phyloP scores from a whole-genome alignment of 2,329 filamentous ascomycete genomes.

The Aureobasidium sp. region DNA sequence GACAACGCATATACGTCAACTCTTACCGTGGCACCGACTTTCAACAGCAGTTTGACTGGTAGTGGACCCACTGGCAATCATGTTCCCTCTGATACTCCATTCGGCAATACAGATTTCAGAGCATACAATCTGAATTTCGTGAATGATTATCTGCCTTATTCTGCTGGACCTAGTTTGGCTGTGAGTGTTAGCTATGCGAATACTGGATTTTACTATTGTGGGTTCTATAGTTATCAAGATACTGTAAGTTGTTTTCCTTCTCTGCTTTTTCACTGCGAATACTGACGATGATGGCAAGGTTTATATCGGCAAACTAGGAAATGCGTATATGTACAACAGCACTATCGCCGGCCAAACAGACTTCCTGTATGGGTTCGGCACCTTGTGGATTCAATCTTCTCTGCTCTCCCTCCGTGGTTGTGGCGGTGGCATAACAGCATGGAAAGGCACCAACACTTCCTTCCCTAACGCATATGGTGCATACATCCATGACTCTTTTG shows the following conservation, averaged over 20 bases:
- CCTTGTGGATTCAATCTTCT: constrained; percentile 64
- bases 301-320: constrained; percentile 72
- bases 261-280: too few relatives aligned
- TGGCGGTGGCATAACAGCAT: constrained; percentile 73
- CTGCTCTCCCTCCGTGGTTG: constrained; percentile 64
- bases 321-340: constrained; percentile 68
- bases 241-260: constrained; percentile 46
- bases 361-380: constrained; percentile 75
- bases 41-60: constrained; percentile 69
- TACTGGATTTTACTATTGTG: constrained; percentile 71
- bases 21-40: constrained; percentile 68
- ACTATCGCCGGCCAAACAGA: constrained; percentile 72
- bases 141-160: constrained; percentile 62
- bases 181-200: constrained; percentile 70
- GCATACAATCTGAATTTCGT: constrained; percentile 74
- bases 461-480: constrained; percentile 73
- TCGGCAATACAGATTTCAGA: constrained; percentile 69
- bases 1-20: constrained; percentile 72
- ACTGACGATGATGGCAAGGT: constrained; percentile 42
- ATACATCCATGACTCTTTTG: constrained; percentile 64
- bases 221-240: constrained; percentile 74
- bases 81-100: constrained; percentile 67
- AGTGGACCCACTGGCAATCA: constrained; percentile 67
- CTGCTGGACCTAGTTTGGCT: constrained; percentile 65
- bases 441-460: constrained; percentile 74